These are phyloP conservation scores for Sarcomyxa edulis DNA, from an alignment of 768 basidiomycete genomes.

Conservation along the genomic window DNA sequence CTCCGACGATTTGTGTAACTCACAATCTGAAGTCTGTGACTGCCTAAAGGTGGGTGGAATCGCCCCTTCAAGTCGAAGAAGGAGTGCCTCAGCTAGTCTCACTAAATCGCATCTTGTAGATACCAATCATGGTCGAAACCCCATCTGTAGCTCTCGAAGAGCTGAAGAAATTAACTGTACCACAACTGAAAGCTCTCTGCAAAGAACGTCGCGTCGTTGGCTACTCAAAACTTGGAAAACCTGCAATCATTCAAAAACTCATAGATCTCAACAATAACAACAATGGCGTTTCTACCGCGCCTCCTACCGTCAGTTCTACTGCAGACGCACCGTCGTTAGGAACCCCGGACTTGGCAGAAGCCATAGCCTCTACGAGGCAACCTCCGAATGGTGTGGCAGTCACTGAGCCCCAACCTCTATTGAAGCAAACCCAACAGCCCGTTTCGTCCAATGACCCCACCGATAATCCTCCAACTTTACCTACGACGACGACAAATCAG, in stretches of 20 bases:
- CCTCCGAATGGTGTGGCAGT: not conserved
- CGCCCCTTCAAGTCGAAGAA: no score
- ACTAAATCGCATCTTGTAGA: no score
- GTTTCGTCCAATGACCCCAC: not conserved
- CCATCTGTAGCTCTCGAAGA: no score
- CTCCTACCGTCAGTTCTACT: constrained; percentile 1
- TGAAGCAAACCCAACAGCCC: not conserved
- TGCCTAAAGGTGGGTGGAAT: no score
- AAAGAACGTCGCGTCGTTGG: constrained; percentile 57
- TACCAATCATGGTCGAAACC: no score
- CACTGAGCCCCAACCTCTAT: not conserved
- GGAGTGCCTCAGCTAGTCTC: no score
- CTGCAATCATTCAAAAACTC: constrained; percentile 48
- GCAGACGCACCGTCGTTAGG: not conserved
- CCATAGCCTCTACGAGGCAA: not conserved
- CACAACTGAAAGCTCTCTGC: constrained; percentile 63
- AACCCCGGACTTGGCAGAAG: not conserved
- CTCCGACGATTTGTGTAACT: no score
- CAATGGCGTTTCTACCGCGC: constrained; percentile 2
- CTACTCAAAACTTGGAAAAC: constrained; percentile 65
- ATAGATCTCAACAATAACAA: constrained; percentile 15
- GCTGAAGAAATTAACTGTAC: constrained; percentile 47
- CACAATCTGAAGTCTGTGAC: no score
- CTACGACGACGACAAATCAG: no score
- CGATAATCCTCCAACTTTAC: no score